Base-by-base conservation (phyloP, 73 alveolate species). In the Symbiodinium pilosum region DNA sequence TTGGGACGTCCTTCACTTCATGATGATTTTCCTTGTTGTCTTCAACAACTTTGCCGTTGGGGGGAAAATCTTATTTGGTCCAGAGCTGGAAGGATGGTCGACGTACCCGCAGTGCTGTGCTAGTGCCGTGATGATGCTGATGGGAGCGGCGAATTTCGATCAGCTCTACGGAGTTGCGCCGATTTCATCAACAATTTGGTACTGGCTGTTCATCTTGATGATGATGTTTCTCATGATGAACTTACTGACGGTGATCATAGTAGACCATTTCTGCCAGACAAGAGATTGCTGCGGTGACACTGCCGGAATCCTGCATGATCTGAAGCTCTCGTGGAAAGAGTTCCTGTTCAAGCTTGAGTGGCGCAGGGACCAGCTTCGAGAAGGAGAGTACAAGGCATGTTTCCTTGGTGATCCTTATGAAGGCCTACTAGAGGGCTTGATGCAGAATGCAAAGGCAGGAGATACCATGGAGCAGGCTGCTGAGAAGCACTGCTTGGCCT, bases 41-140 rank as follows among this genome's bases (percentile, higher is more conserved):
- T 87, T 87, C 94, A 87, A 87, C 94, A 87, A 87, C 84, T 87
- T 87, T 24, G 94, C 94, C 36, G 94, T 87, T n/a, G 94, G 94
- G 24, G 94, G 94, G 26, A 87, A 87, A 32, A 87, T 87, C 64
- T 52, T 87, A 6, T 87, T 87, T 38, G 94, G 94, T 18, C 94
- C 94, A 26, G 94, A 87, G 64, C 64, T 87, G 32, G 84, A 54
- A 20, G 85, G 75, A 12, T 87, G 94, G 94, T 87, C 94, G 21
- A 87, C 94, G 2, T 87, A 87, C 43, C 94, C 94, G 2, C 94
- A 87, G 77, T 87, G 94, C 34, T 87, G 94, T 56, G 94, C 94
- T 42, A 87, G 94, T 12, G 94, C 94, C 28, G 94, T 87, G 43
- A 47, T 87, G 32, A 32, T 87, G 68, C 68, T 87, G 86, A 87